phyloP scores from a whole-genome alignment of 2,329 filamentous ascomycete genomes.

The Daldinia sp. region DNA sequence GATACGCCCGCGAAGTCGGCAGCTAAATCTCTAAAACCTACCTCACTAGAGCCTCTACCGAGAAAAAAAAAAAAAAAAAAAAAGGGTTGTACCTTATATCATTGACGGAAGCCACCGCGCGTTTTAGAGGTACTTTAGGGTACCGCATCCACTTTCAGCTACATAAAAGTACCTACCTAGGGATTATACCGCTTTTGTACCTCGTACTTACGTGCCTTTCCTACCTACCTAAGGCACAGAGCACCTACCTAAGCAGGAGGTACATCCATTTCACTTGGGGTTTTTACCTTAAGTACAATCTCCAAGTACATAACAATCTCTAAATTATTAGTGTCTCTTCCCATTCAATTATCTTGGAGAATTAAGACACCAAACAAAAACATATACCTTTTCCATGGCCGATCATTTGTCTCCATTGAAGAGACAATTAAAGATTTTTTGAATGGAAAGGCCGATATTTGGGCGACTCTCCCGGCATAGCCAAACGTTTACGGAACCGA shows the following conservation, averaged over 20 bases:
- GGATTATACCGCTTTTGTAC: not conserved
- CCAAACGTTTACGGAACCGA: slow-evolving; percentile 16
- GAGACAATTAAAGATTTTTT: not conserved
- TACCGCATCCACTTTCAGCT: not conserved
- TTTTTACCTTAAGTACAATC: not conserved
- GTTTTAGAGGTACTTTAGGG: not conserved
- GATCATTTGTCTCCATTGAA: not conserved
- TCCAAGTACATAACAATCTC: not conserved
- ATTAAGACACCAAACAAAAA: slow-evolving; percentile 13
- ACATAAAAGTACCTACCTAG: too few relatives aligned
- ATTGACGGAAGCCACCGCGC: not conserved
- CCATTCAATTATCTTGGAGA: not conserved
- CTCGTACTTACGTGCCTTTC: not conserved
- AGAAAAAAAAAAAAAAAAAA: not conserved
- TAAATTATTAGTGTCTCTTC: not conserved
- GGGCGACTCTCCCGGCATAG: not conserved
- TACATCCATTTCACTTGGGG: too few relatives aligned
- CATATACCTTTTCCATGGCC: not conserved
- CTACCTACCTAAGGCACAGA: not conserved
- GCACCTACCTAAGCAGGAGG: not conserved
- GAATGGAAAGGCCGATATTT: slow-evolving; percentile 1
- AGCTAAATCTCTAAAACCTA: slow-evolving; percentile 19
- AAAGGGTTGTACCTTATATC: not conserved
- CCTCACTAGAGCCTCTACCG: slow-evolving; percentile 6
- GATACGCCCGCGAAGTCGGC: slow-evolving; percentile 17